A percentile compares a stretch with the other conserved stretches of the same genome.
phyloP scores from a whole-genome alignment of 2,329 filamentous ascomycete genomes.

The Tolypocladium nubicola region DNA sequence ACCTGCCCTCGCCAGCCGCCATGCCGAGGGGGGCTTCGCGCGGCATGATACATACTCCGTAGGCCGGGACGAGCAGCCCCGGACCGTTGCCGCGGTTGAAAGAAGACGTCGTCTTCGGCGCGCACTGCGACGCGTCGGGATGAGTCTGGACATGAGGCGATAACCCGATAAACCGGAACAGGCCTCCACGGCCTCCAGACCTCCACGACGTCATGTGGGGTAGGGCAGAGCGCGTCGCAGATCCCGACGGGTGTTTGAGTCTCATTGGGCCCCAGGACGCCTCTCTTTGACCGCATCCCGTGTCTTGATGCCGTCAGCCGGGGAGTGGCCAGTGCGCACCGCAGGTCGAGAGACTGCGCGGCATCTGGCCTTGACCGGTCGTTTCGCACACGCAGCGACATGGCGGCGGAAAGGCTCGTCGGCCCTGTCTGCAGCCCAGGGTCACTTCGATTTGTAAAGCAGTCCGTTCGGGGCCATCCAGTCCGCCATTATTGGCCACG shows the following conservation, averaged over 20 bases:
- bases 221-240: not conserved
- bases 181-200: not conserved
- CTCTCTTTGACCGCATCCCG: not conserved
- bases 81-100: not conserved
- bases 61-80: not conserved
- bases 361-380: too few species aligned
- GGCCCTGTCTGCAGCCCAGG: not conserved
- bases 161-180: not conserved
- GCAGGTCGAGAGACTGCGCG: not conserved
- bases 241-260: not conserved
- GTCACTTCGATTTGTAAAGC: not conserved
- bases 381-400: too few species aligned
- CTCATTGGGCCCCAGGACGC: too few species aligned
- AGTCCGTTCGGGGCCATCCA: not conserved
- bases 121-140: not conserved
- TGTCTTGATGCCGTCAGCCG: not conserved
- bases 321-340: not conserved
- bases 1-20: not conserved
- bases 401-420: not conserved
- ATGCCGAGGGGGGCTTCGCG: not conserved
- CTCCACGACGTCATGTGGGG: not conserved
- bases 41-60: too few species aligned
- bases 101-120: too few species aligned
- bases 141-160: not conserved
- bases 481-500: not conserved